phyloP scores from a whole-genome alignment of 2,329 filamentous ascomycete species.

The Hymenotorrendiella dingleyae region DNA sequence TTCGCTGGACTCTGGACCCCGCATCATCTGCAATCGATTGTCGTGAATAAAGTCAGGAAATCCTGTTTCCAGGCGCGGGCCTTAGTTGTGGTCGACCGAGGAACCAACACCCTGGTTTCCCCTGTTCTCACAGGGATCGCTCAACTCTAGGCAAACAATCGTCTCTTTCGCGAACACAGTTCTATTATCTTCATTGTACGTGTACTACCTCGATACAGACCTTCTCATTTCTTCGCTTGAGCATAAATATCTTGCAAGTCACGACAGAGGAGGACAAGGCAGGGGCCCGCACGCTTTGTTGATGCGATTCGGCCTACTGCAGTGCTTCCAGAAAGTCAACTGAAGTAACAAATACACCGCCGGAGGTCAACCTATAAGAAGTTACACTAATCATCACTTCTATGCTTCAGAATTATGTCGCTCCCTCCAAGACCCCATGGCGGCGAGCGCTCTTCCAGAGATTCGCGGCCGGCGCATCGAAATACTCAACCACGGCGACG shows the following conservation, averaged over 20 bases:
- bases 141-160: constrained; percentile 22
- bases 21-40: neutral
- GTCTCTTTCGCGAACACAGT: constrained; percentile 10
- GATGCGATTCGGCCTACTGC: neutral
- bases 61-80: constrained; percentile 1
- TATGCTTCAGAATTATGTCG: constrained; percentile 47
- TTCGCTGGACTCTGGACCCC: constrained; percentile 3
- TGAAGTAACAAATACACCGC: constrained; percentile 11
- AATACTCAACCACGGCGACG: constrained; percentile 63
- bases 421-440: constrained; percentile 44
- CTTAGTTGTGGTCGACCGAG: constrained; percentile 24
- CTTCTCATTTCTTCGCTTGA: constrained; percentile 4
- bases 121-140: constrained; percentile 20
- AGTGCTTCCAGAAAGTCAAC: too few species aligned
- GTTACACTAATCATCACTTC: constrained; percentile 11
- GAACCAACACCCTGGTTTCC: constrained; percentile 23
- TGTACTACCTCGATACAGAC: constrained; percentile 7
- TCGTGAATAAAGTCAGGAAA: neutral
- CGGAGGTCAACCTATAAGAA: constrained; percentile 3
- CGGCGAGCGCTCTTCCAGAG: constrained; percentile 49
- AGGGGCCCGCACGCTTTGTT: constrained; percentile 1
- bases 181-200: constrained; percentile 24
- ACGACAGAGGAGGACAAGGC: constrained; percentile 2
- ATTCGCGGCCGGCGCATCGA: constrained; percentile 59
- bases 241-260: constrained; percentile 1